Evolutionary conservation across 2,329 filamentous ascomycete genomes (phyloP).

Genomic region (Zopfia rhizophila): DNA sequence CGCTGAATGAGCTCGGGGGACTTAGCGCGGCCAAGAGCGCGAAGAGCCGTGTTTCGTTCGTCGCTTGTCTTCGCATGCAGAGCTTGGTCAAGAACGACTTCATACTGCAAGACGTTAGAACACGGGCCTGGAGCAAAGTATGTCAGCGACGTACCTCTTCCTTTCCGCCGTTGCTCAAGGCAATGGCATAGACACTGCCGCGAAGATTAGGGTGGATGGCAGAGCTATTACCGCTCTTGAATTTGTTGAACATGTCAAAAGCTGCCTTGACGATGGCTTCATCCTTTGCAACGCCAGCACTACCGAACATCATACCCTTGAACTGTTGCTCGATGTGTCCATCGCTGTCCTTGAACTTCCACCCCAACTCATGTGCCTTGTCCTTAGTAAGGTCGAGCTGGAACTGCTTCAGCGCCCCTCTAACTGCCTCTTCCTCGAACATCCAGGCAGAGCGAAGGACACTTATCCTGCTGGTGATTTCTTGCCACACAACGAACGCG

Average conservation of each 20-base stretch:
- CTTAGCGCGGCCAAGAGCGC: slow-evolving; percentile 81
- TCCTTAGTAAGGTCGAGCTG: slow-evolving; percentile 79
- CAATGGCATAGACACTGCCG: slow-evolving; percentile 85
- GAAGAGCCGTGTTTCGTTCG: slow-evolving; percentile 91
- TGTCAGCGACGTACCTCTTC: slow-evolving; percentile 70
- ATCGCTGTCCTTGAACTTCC: slow-evolving; percentile 85
- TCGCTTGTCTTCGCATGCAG: slow-evolving; percentile 79
- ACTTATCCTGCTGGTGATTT: slow-evolving; percentile 82
- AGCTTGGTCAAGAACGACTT: slow-evolving; percentile 79
- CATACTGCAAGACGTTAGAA: slow-evolving; percentile 66
- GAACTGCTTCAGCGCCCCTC: slow-evolving; percentile 83
- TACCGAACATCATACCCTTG: slow-evolving; percentile 89
- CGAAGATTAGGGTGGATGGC: slow-evolving; percentile 94
- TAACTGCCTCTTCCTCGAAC: slow-evolving; percentile 79
- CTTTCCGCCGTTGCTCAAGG: slow-evolving; percentile 82
- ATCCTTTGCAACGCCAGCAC: slow-evolving; percentile 83
- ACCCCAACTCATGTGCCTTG: slow-evolving; percentile 88
- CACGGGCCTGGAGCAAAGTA: background rate
- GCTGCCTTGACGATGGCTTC: slow-evolving; percentile 80
- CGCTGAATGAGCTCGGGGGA: slow-evolving; percentile 82
- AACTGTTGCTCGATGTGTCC: slow-evolving; percentile 93
- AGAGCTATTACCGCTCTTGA: slow-evolving; percentile 77
- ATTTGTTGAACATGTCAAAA: slow-evolving; percentile 90
- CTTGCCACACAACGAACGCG: slow-evolving; percentile 95
- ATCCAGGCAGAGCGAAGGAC: slow-evolving; percentile 88